phyloP scores from a whole-genome alignment of 805 yeast species.

The Kodamaea jinghongensis region DNA sequence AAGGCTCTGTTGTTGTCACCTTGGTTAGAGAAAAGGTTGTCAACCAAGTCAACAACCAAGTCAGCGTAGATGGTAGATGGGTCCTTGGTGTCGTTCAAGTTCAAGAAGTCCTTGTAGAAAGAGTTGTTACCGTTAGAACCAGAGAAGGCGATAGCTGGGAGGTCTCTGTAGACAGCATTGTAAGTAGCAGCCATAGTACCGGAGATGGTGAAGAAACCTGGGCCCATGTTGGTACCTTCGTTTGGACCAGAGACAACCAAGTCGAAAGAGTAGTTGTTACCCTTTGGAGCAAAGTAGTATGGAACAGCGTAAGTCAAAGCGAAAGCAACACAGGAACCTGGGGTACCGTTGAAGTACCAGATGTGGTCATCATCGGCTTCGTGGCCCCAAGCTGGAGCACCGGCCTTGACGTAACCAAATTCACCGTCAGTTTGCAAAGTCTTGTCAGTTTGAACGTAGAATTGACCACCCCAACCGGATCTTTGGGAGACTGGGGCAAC shows the following conservation, averaged over 20 bases:
- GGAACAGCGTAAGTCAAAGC: conserved; percentile 49
- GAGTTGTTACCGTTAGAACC: conserved; percentile 50
- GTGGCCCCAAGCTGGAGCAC: conserved; percentile 56
- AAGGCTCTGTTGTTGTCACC: conserved; percentile 37
- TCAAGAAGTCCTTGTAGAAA: conserved; percentile 44
- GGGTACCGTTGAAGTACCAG: conserved; percentile 59
- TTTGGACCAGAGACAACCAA: conserved; percentile 53
- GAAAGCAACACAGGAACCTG: conserved; percentile 50
- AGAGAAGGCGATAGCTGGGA: conserved; percentile 52
- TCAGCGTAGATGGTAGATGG: conserved; percentile 46
- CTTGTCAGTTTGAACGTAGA: conserved; percentile 39
- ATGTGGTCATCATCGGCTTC: conserved; percentile 29
- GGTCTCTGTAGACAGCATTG: conserved; percentile 46
- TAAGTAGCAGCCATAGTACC: conserved; percentile 55
- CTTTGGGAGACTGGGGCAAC: conserved; percentile 53
- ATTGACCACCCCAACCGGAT: conserved; percentile 57
- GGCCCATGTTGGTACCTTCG: conserved; percentile 49
- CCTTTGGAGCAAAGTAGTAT: conserved; percentile 24
- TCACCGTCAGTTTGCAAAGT: conserved; percentile 45
- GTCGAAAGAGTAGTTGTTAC: conserved; percentile 42
- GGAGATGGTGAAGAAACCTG: conserved; percentile 39
- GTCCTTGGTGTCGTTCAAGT: conserved; percentile 35
- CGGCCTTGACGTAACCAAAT: conserved; percentile 45
- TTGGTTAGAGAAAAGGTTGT: conserved; percentile 34
- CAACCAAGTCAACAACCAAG: conserved; percentile 38